Evolutionary conservation across 805 yeast species (phyloP).

Genomic region (Barnettozyma vustinii): DNA sequence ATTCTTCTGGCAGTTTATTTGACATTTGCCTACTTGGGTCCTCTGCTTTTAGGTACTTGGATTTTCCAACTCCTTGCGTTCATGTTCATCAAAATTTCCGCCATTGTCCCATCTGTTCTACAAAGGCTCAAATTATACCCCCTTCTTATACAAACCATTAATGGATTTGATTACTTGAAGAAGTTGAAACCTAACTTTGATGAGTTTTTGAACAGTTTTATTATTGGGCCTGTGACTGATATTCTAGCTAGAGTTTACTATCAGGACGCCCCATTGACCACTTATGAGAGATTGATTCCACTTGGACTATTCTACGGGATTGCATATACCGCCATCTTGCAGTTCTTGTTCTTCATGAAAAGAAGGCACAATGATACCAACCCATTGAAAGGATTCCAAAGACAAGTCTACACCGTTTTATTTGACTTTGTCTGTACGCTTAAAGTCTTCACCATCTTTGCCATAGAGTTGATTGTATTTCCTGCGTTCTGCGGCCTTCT

Average conservation of each 20-base stretch:
- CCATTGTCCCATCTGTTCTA: constrained; percentile 4
- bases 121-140: background rate
- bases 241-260: constrained; percentile 19
- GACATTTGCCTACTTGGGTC: constrained; percentile 40
- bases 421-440: constrained; percentile 55
- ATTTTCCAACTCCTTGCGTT: constrained; percentile 18
- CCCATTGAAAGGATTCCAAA: constrained; percentile 45
- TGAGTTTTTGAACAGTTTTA: background rate
- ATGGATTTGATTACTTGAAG: background rate
- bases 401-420: constrained; percentile 46
- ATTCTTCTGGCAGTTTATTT: constrained; percentile 31
- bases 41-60: constrained; percentile 39
- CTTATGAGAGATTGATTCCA: constrained; percentile 34
- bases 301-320: constrained; percentile 32
- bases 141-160: background rate
- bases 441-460: constrained; percentile 71
- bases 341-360: constrained; percentile 28
- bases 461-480: constrained; percentile 76
- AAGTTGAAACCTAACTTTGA: constrained; percentile 5
- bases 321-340: constrained; percentile 24
- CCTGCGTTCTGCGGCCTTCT: constrained; percentile 84
- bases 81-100: constrained; percentile 4
- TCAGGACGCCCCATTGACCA: constrained; percentile 26
- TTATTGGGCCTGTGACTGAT: constrained; percentile 18
- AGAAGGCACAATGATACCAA: constrained; percentile 27